These are phyloP conservation scores for Raddia distichophylla DNA, from an alignment of 176 grass and related monocot species.

Conservation along the genomic window DNA sequence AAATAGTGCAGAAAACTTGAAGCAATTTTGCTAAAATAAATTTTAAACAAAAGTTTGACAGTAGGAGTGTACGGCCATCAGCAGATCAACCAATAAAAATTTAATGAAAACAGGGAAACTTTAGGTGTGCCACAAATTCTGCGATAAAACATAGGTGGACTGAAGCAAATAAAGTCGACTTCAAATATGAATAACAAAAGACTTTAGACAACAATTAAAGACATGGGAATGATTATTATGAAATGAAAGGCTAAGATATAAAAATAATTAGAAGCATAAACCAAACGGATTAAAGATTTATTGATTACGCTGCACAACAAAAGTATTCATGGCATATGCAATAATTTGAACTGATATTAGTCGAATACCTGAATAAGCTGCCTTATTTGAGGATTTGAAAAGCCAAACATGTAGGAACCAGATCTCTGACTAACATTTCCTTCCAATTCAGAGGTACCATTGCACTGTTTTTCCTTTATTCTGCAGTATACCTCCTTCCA, in stretches of 20 bases:
- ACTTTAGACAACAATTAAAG: constrained; percentile 15
- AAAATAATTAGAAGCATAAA: constrained; percentile 17
- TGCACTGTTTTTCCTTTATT: constrained; percentile 71
- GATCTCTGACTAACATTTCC: constrained; percentile 71
- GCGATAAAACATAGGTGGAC: constrained; percentile 19
- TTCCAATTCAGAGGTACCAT: constrained; percentile 53
- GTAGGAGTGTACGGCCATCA: not conserved
- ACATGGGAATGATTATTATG: constrained; percentile 4
- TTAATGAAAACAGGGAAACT: constrained; percentile 3
- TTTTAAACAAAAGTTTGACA: constrained; percentile 11
- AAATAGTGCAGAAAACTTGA: constrained; percentile 16
- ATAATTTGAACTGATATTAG: constrained; percentile 37
- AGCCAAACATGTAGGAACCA: constrained; percentile 98
- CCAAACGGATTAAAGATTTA: not conserved
- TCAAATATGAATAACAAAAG: constrained; percentile 33
- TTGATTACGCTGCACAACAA: constrained; percentile 25
- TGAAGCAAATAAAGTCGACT: constrained; percentile 16
- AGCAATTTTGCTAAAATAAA: constrained; percentile 12
- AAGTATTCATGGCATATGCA: constrained; percentile 35
- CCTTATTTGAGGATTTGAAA: constrained; percentile 86
- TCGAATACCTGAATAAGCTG: constrained; percentile 92
- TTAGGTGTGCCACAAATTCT: constrained; percentile 6
- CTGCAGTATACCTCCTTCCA: constrained; percentile 93
- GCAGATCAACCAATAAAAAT: constrained; percentile 13
- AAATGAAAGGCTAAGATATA: constrained; percentile 22